phyloP scores from a whole-genome alignment of 306 rosid species.

The Parietaria judaica region DNA sequence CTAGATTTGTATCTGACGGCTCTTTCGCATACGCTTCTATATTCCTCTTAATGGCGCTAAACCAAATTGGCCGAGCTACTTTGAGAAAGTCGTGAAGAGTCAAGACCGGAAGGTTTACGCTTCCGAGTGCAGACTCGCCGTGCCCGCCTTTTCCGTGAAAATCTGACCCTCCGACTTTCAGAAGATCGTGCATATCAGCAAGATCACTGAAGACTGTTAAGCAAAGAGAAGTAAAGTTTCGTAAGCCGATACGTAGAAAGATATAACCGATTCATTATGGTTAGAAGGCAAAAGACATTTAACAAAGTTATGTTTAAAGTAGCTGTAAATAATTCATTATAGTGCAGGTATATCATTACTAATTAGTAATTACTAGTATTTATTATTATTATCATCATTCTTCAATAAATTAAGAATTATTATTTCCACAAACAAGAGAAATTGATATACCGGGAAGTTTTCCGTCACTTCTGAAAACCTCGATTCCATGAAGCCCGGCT shows the following conservation, averaged over 20 bases:
- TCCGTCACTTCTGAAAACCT: constrained; percentile 89
- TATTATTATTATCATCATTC: too few species aligned
- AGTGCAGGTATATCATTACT: too few species aligned
- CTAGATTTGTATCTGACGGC: constrained; percentile 73
- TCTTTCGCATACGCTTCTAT: constrained; percentile 58
- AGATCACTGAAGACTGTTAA: constrained; percentile 71
- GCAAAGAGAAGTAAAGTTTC: constrained; percentile 1
- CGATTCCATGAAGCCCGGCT: constrained; percentile 97
- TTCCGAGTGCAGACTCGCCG: constrained; percentile 77
- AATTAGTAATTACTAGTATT: too few species aligned
- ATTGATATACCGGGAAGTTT: constrained; percentile 57
- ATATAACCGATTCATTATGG: too few species aligned
- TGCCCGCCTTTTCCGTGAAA: constrained; percentile 83
- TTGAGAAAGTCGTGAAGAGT: constrained; percentile 64
- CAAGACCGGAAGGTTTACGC: constrained; percentile 81
- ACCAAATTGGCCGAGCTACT: constrained; percentile 82
- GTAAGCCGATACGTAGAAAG: background rate
- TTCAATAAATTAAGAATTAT: too few species aligned
- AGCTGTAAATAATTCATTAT: too few species aligned
- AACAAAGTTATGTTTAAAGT: too few species aligned
- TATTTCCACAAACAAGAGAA: background rate
- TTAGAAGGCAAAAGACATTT: too few species aligned
- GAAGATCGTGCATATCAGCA: constrained; percentile 63
- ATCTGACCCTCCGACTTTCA: constrained; percentile 96
- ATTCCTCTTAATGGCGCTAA: constrained; percentile 53